phyloP scores from a whole-genome alignment of 2,329 filamentous ascomycete genomes.

The Calonectria hawksworthii region DNA sequence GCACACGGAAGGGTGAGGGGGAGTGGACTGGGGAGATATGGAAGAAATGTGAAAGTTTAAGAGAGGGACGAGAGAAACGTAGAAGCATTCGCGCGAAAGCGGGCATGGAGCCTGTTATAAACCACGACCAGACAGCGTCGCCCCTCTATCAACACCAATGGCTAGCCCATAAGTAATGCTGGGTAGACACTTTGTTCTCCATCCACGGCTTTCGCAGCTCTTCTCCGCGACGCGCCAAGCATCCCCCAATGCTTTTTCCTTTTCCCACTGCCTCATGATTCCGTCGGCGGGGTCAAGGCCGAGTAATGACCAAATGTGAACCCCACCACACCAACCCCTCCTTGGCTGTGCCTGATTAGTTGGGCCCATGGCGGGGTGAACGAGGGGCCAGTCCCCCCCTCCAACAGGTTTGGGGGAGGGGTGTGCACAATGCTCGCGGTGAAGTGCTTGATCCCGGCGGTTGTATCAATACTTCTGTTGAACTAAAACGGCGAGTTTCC shows the following conservation, averaged over 20 bases:
- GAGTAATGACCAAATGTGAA: conserved; percentile 10
- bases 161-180: not conserved
- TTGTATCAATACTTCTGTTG: not conserved
- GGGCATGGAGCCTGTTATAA: conserved; percentile 31
- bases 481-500: not conserved
- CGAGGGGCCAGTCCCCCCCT: not conserved
- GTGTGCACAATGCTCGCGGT: not conserved
- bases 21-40: not conserved
- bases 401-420: conserved; percentile 4
- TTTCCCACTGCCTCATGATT: conserved; percentile 32
- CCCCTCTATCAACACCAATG: conserved; percentile 1
- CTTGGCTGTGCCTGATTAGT: conserved; percentile 23
- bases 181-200: not conserved
- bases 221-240: conserved; percentile 3
- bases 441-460: not conserved
- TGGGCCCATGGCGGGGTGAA: conserved; percentile 19
- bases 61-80: not conserved
- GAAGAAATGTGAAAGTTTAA: not conserved
- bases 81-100: conserved; percentile 9
- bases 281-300: conserved; percentile 42
- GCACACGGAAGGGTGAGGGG: not conserved
- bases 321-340: conserved; percentile 36
- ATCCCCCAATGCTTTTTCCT: conserved; percentile 13
- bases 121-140: conserved; percentile 4
- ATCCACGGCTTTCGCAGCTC: not conserved